Conservation (phyloP, 306 rosid species). For the Medicago arabica region DNA sequence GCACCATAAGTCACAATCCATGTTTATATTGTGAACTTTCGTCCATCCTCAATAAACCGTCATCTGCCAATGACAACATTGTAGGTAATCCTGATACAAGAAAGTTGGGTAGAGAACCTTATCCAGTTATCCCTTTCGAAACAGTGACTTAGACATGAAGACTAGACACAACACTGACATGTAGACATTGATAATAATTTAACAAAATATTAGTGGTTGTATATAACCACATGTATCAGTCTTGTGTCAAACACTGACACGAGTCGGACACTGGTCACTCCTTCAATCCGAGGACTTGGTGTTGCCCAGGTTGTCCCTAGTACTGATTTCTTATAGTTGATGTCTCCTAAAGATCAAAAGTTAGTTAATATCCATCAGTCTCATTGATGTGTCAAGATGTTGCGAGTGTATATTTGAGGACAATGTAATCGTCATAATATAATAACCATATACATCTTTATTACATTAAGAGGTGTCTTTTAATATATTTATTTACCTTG, state of each 20-base stretch:
- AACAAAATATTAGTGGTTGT: background rate
- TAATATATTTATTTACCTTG: slow-evolving; percentile 17
- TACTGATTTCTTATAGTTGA: slow-evolving; percentile 4
- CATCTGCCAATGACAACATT: background rate
- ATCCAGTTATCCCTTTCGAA: background rate
- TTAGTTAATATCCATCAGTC: background rate
- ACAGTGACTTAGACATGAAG: background rate
- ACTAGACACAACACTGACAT: background rate
- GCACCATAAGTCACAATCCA: background rate
- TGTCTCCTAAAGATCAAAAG: background rate
- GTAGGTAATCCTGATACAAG: background rate
- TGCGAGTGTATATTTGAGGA: slow-evolving; percentile 20
- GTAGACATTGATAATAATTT: background rate
- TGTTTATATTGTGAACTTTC: background rate
- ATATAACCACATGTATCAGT: background rate
- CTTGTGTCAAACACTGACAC: background rate
- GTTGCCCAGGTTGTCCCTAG: background rate
- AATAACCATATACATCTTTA: slow-evolving; percentile 1
- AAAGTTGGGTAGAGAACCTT: background rate
- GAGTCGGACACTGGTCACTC: background rate
- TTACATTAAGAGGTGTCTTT: slow-evolving; percentile 20
- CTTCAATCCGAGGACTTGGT: background rate
- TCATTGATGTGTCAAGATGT: slow-evolving; percentile 10
- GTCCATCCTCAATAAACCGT: background rate
- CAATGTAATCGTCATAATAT: slow-evolving; percentile 30